These are phyloP conservation scores for Peronospora destructor DNA, from an alignment of 352 stramenopile species.

Conservation along the genomic window DNA sequence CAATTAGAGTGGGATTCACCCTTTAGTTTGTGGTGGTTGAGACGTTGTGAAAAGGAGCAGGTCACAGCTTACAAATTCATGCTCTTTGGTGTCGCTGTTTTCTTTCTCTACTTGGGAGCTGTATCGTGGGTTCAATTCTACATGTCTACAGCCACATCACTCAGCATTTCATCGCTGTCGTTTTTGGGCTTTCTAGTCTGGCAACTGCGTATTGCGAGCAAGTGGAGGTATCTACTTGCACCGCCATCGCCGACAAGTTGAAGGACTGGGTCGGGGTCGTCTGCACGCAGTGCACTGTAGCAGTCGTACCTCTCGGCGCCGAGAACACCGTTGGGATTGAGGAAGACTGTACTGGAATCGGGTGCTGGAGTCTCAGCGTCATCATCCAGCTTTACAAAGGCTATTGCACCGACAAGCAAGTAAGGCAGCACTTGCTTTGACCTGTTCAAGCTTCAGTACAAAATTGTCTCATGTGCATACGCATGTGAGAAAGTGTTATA, in stretches of 20 bases:
- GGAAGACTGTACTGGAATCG: constrained; percentile 23
- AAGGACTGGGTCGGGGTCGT: constrained; percentile 6
- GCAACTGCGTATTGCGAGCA: constrained; percentile 65
- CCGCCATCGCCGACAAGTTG: constrained; percentile 25
- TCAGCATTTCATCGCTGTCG: constrained; percentile 42
- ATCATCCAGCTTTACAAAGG: constrained; percentile 9
- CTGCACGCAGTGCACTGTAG: constrained; percentile 1
- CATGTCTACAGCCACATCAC: constrained; percentile 32
- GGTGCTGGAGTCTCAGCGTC: background rate
- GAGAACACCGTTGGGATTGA: constrained; percentile 14
- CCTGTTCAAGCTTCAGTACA: too few species aligned
- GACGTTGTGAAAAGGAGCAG: constrained; percentile 59
- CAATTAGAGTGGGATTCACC: constrained; percentile 49
- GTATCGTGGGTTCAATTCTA: constrained; percentile 72
- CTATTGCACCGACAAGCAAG: background rate
- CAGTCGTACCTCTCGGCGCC: constrained; percentile 19
- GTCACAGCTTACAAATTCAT: constrained; percentile 70
- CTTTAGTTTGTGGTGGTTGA: constrained; percentile 64
- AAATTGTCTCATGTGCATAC: too few species aligned
- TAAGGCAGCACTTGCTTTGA: too few species aligned
- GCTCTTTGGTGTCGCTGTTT: constrained; percentile 53
- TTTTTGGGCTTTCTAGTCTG: constrained; percentile 46
- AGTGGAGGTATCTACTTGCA: constrained; percentile 66
- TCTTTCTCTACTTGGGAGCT: constrained; percentile 59
- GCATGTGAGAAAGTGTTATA: too few species aligned